Evolutionary conservation across 2,329 filamentous ascomycete genomes (phyloP), one percentile per base, ranked within the genome.

Genomic region (Graphiopsis chlorocephala): DNA sequence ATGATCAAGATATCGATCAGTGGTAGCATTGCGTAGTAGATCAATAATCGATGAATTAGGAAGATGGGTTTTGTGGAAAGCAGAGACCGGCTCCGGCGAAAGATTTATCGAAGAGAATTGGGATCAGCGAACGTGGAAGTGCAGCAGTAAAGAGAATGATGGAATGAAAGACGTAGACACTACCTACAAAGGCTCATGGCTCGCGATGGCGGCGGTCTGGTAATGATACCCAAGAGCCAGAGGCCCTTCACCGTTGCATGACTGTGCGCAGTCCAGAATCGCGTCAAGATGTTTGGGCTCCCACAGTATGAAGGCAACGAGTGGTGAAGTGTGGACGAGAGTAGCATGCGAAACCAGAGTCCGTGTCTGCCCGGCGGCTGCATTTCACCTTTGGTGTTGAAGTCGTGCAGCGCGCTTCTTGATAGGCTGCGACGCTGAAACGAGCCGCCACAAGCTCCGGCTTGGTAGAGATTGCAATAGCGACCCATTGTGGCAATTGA

Each of bases 381-480:
- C 10, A 35, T 33, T 33, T 55, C 48, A 45, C 6, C 11, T 15
- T 31, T 8, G 23, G 35, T 17, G 25, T 35, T 45, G 48, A 55
- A n/a, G 60, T 62, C 25, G 23, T 26, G 12, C 48, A 55, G 31
- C 48, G 25, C 14, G 48, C 10, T 3, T 15, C 6, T 11, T 62
- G 60, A 62, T 62, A 55, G 60, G 60, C 48, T 55, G 60, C 6
- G 1, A 14, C 6, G 28, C 8, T 52, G 59, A 61, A 61, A 61
- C 59, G 14, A 17, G 5, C n/a, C 12, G 38, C 38, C n/a, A 53
- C 28, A 12, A 29, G 55, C 55, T 33, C 38, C 38, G n/a, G n/a
- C 38, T 45, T 45, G 38, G 38, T n/a, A 20, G 38, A 10, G 38
- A 20, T 11, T 8, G 38, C n/a, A 45, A 20, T 45, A 45, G 38